A percentile compares a stretch with the other conserved stretches of the same genome.
Evolutionary conservation across 192 early-diverging fungal genomes (phyloP).

Genomic region (Backusella sp.): DNA sequence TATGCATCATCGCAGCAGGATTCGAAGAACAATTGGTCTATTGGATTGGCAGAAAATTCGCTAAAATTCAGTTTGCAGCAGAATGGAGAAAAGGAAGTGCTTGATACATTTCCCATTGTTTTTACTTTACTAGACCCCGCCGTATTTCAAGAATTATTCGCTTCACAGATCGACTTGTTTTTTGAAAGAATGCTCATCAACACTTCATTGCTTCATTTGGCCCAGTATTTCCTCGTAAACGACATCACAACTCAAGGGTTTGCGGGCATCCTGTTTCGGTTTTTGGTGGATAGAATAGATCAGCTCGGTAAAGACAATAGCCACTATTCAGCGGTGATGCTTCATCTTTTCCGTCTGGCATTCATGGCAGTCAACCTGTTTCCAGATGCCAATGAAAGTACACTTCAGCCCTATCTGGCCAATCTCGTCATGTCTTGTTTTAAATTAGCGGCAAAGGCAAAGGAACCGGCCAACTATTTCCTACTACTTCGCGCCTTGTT

Average conservation of each 20-base stretch:
- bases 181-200: conserved; percentile 85
- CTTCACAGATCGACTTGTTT: conserved; percentile 81
- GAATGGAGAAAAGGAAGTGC: conserved; percentile 90
- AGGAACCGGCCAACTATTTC: conserved; percentile 92
- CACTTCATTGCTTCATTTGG: conserved; percentile 73
- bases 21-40: conserved; percentile 5
- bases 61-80: conserved; percentile 59
- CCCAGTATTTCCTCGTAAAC: conserved; percentile 85
- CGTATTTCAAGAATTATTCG: conserved; percentile 93
- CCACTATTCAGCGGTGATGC: conserved; percentile 67
- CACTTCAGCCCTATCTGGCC: conserved; percentile 88
- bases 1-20: conserved; percentile 19
- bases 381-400: conserved; percentile 86
- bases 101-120: conserved; percentile 85
- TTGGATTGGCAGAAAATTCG: conserved; percentile 28
- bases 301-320: conserved; percentile 67
- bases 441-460: conserved; percentile 78
- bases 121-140: conserved; percentile 84
- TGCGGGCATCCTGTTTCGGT: conserved; percentile 73
- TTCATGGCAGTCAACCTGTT: conserved; percentile 93
- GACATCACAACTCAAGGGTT: conserved; percentile 75
- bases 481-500: conserved; percentile 87
- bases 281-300: conserved; percentile 76
- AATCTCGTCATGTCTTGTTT: conserved; percentile 89
- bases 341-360: conserved; percentile 90